Evolutionary conservation across 495 filamentous ascomycete species (phyloP), one percentile per base, ranked within the genome.

Genomic region (Aspergillus ellipticus): DNA sequence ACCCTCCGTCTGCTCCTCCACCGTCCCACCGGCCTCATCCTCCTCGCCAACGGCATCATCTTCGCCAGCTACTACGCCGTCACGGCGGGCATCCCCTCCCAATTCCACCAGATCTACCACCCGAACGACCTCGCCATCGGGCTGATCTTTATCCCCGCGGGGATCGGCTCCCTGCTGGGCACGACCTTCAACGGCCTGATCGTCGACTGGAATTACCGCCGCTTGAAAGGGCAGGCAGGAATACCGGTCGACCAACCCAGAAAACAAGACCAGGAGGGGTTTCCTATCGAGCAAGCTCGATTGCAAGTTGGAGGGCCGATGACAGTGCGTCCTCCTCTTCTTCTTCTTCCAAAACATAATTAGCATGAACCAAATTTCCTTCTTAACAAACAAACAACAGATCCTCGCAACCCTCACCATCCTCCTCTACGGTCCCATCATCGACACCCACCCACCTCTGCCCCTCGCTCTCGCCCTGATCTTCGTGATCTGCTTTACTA

Each of bases 181-280:
- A 66, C 89, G 82, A 62, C 87, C 87, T 62, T 89, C 58, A 90
- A 93, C 71, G 92, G 92, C 54, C 84, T 90, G 66, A 42, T 79
- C 2, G 61, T 83, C 2, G 78, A 82, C 55, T 77, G 74, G 72
- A 77, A 80, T 49, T 81, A 75, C 53, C 64, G 72, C 10, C 70
- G 65, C 16, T 2, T 33, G 8, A 20, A 24, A 31, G 13, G 8
- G 26, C 7, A 4, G 22, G 11, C 45, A 1, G 74, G 73, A 3
- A 51, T 80, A 17, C 64, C 62, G 5, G 66, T 79, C 24, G 69
- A 78, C 39, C 68, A 63, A 33, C 69, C 71, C 50, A 70, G 72
- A 15, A 74, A 74, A 35, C 66, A 76, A 10, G 66, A 76, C 37
- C 57, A 76, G 8, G 49, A 56, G 8, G 42, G 58, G 0, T 73